phyloP scores from a whole-genome alignment of 2,329 filamentous ascomycete species.

The Nemania sp. region DNA sequence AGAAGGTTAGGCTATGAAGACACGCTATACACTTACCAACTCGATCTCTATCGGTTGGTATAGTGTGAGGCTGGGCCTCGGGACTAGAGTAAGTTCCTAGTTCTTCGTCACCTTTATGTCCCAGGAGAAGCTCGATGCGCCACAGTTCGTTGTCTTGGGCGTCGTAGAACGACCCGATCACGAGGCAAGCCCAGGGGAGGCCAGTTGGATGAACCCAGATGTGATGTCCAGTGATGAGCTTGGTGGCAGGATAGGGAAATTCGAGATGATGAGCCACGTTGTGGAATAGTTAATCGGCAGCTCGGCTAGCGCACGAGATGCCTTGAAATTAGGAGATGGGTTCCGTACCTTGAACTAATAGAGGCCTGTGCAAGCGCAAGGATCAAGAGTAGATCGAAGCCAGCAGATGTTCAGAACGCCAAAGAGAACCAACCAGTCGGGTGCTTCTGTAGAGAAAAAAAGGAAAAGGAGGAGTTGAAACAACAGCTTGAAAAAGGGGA shows the following conservation, averaged over 20 bases:
- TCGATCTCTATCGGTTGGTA: constrained; percentile 6
- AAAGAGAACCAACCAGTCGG: no score
- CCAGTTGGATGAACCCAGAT: constrained; percentile 51
- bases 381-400: neutral
- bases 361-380: neutral
- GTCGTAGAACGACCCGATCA: constrained; percentile 63
- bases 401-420: no score
- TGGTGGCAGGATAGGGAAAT: constrained; percentile 60
- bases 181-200: constrained; percentile 60
- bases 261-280: constrained; percentile 50
- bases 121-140: constrained; percentile 60
- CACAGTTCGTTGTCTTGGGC: constrained; percentile 56
- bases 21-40: constrained; percentile 14
- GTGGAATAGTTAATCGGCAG: constrained; percentile 26
- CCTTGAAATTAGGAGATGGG: neutral
- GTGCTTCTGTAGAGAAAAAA: neutral
- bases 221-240: constrained; percentile 60
- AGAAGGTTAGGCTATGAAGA: neutral
- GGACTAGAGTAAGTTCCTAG: constrained; percentile 22
- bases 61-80: constrained; percentile 13
- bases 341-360: neutral
- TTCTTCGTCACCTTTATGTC: constrained; percentile 37
- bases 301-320: constrained; percentile 35
- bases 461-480: no score
- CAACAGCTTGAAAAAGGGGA: no score